Evolutionary conservation across 2,329 filamentous ascomycete species (phyloP), one percentile per base, ranked within the genome.

Genomic region (Nannizziopsis barbatae): DNA sequence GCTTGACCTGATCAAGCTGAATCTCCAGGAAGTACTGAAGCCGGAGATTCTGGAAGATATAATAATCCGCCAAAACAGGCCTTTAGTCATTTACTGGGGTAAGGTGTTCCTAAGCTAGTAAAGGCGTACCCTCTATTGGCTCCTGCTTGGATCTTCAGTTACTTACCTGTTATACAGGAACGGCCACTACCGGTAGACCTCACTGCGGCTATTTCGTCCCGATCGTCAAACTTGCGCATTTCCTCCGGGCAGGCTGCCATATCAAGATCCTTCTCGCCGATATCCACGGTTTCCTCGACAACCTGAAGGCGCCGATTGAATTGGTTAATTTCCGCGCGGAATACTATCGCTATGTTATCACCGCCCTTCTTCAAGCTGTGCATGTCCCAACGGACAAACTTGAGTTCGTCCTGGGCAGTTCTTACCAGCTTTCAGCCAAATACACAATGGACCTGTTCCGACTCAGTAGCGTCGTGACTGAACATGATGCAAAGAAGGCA

Each of bases 371-470:
- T 47, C 73, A 80, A 58, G 76, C 85, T 11, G 80, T 88, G 38
- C 79, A 80, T 47, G 84, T 92, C n/a, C 75, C 82, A 41, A 80
- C 82, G 50, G 76, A 81, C 53, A 79, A 81, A 60, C 75, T 94
- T 42, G 75, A 79, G 56, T 90, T 93, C 60, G 81, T 92, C 36
- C 73, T 83, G 1, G 87, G 87, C 22, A 85, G 80, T 58, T 79
- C 75, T 47, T 90, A 87, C 75, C 85, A 92, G 63, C 76, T 69
- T 27, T 69, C 65, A 15, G 59, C 70, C 14, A 66, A 80, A 37
- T 96, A 95, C 70, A 79, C 82, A 52, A 92, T 95, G 85, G 90
- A 96, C 63, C 69, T 94, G 31, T 90, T 89, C 70, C 80, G 84
- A 61, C 65, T 96, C 55, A 77, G 75, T 40, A 78, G 78, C 2